These are phyloP conservation scores for Prunus mongolica DNA, from an alignment of 306 rosid species.

Conservation along the genomic window DNA sequence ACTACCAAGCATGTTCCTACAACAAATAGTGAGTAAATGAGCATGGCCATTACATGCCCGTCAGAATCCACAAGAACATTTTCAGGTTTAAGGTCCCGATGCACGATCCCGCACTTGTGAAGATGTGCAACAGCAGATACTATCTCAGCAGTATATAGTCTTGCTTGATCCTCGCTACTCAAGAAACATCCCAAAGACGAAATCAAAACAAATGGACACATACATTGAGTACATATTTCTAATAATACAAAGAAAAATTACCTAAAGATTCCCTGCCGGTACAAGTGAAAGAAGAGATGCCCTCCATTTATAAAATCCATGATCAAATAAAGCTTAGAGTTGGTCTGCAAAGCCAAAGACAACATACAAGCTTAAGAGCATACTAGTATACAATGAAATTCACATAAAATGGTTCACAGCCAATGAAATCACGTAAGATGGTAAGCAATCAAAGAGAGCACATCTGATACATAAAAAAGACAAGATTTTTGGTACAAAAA, in stretches of 20 bases:
- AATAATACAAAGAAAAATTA: slow-evolving; percentile 12
- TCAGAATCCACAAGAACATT: slow-evolving; percentile 86
- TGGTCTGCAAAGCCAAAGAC: slow-evolving; percentile 52
- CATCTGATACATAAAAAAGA: not conserved
- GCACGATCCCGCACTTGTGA: slow-evolving; percentile 82
- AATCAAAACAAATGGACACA: slow-evolving; percentile 21
- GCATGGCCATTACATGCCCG: slow-evolving; percentile 74
- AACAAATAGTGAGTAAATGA: slow-evolving; percentile 19
- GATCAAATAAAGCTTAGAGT: slow-evolving; percentile 77
- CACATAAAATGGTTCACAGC: not conserved
- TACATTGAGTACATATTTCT: not conserved
- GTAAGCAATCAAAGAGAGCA: not conserved
- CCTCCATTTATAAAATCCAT: slow-evolving; percentile 94
- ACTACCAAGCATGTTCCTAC: slow-evolving; percentile 17
- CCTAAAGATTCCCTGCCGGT: slow-evolving; percentile 92
- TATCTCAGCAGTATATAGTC: slow-evolving; percentile 90
- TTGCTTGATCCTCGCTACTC: slow-evolving; percentile 96
- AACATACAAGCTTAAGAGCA: slow-evolving; percentile 5
- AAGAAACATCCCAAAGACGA: slow-evolving; percentile 32
- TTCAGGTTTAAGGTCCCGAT: slow-evolving; percentile 96
- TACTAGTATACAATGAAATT: not conserved
- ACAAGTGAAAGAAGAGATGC: slow-evolving; percentile 85
- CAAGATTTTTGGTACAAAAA: not conserved
- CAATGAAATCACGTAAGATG: not conserved
- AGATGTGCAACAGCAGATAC: slow-evolving; percentile 95